phyloP scores from a whole-genome alignment of 2,329 filamentous ascomycete genomes.

The Exophiala sp. region DNA sequence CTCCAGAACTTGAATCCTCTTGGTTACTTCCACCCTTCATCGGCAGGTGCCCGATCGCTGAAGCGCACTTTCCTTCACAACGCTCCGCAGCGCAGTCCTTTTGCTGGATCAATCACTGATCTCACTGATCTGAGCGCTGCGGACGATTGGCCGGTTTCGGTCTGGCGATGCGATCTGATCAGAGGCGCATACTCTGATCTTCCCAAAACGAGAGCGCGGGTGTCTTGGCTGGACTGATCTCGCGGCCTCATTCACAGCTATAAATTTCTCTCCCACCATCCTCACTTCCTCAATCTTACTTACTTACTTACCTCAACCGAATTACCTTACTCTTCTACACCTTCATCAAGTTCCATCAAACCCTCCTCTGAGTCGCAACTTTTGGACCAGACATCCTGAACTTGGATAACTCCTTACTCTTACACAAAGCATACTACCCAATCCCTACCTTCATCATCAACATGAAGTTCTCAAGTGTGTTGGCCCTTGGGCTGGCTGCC shows the following conservation, averaged over 20 bases:
- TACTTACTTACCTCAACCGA: constrained; percentile 13
- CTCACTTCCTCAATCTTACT: constrained; percentile 4
- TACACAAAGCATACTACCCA: constrained; percentile 22
- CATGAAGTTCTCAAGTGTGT: constrained; percentile 23
- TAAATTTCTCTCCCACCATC: constrained; percentile 19
- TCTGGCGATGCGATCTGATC: not conserved
- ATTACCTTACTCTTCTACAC: not conserved
- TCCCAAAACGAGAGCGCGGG: not conserved
- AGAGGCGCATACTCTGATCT: not conserved
- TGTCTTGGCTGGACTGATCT: constrained; percentile 4
- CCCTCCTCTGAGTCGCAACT: constrained; percentile 16
- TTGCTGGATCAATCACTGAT: not conserved
- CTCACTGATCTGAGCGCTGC: not conserved
- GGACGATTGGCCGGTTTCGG: not conserved
- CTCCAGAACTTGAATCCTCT: not conserved
- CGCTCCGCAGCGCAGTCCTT: not conserved
- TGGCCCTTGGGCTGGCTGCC: constrained; percentile 11
- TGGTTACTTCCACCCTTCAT: not conserved
- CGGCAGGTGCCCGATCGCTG: not conserved
- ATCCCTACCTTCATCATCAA: constrained; percentile 20
- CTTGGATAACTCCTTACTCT: constrained; percentile 26
- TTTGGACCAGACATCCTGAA: constrained; percentile 24
- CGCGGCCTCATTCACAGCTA: constrained; percentile 7
- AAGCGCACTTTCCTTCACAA: constrained; percentile 1
- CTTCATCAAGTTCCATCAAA: constrained; percentile 15